Evolutionary conservation across 192 early-diverging fungal species (phyloP), one percentile per base, ranked within the genome.

Genomic region (Fimicolochytrium jonesii): DNA sequence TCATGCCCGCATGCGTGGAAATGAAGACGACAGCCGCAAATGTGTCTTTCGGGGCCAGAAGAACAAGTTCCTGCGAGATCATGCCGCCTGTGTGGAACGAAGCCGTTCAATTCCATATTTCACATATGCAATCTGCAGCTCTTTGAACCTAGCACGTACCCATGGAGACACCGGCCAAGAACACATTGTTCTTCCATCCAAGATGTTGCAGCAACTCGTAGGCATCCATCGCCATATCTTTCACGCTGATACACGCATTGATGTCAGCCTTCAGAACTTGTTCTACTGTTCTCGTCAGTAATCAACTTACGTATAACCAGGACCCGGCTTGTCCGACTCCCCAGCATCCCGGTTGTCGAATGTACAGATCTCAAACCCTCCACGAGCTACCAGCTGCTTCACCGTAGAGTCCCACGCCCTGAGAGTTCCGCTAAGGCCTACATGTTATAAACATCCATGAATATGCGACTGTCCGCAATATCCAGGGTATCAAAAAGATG

Each of bases 311-410:
- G 83, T 49, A 81, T 74, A 77, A 80, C 82, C 76, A 18, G 67
- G 42, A 15, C 48, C 48, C 18, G 62, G 66, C 15, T 32, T 43
- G 70, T 78, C 79, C 6, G 76, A 79, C 49, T 71, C 67, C 9
- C 92, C 92, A 31, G 84, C 80, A 11, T 90, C 92, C 41, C 90
- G 77, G 79, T 94, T 94, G 56, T 94, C 92, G 62, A 92, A 92
- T 25, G 87, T 79, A 4, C 86, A 74, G 2, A 85, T 86, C 32
- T 64, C 51, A 62, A 84, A 92, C 37, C 88, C 81, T 17, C 78
- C 78, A 22, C 78, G 81, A 17, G 67, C 47, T 2, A 82, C 77
- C 66, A 94, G 88, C 51, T 84, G 80, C 23, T 83, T 69, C 9
- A 83, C 79, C 73, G 92, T 80, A 28, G 61, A 56, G 44, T 79